Conservation (phyloP, 2,329 filamentous ascomycete species). For the Talaromyces rugulosus region DNA sequence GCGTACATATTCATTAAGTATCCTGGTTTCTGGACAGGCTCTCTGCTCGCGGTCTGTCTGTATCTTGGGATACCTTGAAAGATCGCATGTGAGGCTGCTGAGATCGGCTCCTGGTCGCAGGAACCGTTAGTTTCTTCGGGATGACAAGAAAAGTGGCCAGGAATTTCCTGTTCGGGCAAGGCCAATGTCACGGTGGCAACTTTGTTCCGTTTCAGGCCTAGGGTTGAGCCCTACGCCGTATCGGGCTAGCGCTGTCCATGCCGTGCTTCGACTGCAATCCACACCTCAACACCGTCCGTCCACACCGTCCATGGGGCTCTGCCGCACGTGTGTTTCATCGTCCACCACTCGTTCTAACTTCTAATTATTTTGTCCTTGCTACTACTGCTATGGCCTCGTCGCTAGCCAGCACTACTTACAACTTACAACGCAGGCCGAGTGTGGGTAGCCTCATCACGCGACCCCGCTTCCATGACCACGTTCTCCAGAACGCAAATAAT, state of each 20-base stretch:
- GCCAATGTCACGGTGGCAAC: neutral
- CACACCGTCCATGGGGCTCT: neutral
- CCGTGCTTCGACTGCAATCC: too few species aligned
- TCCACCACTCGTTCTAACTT: neutral
- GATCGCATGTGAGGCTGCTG: too few species aligned
- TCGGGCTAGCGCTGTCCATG: too few species aligned
- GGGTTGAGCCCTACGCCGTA: neutral
- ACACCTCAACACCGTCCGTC: neutral
- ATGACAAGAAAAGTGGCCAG: neutral
- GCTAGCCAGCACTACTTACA: neutral
- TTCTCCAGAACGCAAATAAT: neutral
- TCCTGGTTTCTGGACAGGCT: neutral
- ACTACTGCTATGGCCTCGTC: too few species aligned
- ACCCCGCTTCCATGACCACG: neutral
- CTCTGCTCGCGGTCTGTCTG: neutral
- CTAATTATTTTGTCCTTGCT: neutral
- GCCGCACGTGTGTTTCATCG: neutral
- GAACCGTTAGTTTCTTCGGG: neutral
- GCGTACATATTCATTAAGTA: neutral
- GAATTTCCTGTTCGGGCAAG: neutral
- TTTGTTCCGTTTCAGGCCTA: neutral
- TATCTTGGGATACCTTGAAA: too few species aligned
- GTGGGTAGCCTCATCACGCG: neutral
- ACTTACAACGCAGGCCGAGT: neutral
- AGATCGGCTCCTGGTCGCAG: neutral